phyloP scores from a whole-genome alignment of 345 rosid species.

The Eucalyptus pauciflora region DNA sequence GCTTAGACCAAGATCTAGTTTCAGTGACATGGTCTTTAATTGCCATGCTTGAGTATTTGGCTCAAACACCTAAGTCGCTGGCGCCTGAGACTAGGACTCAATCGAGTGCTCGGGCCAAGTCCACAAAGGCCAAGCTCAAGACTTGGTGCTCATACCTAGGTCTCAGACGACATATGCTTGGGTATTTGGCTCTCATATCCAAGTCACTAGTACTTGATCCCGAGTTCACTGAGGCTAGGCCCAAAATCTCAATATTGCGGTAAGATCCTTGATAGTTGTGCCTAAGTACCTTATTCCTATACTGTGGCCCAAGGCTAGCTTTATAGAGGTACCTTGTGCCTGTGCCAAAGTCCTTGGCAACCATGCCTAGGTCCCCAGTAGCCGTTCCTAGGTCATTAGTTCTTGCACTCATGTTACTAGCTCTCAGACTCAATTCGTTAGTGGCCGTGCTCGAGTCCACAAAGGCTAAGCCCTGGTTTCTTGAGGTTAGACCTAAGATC shows the following conservation, averaged over 20 bases:
- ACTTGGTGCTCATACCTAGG: background rate
- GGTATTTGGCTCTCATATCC: background rate
- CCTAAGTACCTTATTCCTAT: background rate
- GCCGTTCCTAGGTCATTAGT: fast-evolving
- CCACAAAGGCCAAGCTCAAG: background rate
- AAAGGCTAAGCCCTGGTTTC: background rate
- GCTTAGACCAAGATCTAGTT: background rate
- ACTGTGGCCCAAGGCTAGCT: background rate
- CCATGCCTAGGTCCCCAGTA: background rate
- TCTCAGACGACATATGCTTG: background rate
- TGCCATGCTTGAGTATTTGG: fast-evolving
- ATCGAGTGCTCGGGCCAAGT: background rate
- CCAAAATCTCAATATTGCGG: background rate
- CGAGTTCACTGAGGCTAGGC: fast-evolving
- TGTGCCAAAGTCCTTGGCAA: fast-evolving
- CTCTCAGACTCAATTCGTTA: background rate
- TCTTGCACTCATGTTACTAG: background rate
- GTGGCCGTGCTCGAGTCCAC: fast-evolving
- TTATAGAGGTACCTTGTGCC: background rate
- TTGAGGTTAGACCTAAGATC: fast-evolving
- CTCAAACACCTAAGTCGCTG: background rate
- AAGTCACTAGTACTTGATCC: background rate
- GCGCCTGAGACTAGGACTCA: fast-evolving
- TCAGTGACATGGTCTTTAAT: fast-evolving
- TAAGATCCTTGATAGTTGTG: background rate